phyloP scores from a whole-genome alignment of 2,329 filamentous ascomycete species.

The Paraphoma chrysanthemicola region DNA sequence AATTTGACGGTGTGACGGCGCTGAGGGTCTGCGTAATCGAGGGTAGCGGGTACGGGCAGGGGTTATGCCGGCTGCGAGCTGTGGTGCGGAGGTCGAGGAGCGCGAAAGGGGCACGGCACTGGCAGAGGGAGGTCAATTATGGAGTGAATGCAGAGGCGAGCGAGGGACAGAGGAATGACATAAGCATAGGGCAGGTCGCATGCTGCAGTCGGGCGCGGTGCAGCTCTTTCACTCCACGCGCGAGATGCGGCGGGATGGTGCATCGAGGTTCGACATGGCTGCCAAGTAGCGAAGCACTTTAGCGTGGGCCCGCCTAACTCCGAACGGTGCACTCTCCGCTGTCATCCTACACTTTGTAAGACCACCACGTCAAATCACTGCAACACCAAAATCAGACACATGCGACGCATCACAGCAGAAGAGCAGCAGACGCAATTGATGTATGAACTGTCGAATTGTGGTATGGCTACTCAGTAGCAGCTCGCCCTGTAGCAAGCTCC shows the following conservation, averaged over 20 bases:
- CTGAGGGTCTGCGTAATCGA: slow-evolving; percentile 8
- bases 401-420: too few relatives aligned
- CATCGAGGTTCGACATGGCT: slow-evolving; percentile 25
- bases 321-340: background rate
- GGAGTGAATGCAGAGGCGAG: slow-evolving; percentile 14
- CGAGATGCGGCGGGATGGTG: slow-evolving; percentile 24
- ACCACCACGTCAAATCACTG: background rate
- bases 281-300: slow-evolving; percentile 24
- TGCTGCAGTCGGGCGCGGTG: slow-evolving; percentile 30
- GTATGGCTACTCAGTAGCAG: background rate
- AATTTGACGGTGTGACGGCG: slow-evolving; percentile 27
- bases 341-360: background rate
- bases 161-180: slow-evolving; percentile 6
- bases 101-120: slow-evolving; percentile 30
- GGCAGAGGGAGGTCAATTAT: slow-evolving; percentile 21
- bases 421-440: too few relatives aligned
- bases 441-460: too few relatives aligned
- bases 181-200: slow-evolving; percentile 15
- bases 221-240: slow-evolving; percentile 34
- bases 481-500: background rate
- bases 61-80: slow-evolving; percentile 30
- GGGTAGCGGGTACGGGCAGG: slow-evolving; percentile 22
- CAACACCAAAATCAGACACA: background rate
- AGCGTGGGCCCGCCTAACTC: slow-evolving; percentile 17
- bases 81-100: slow-evolving; percentile 22